These are phyloP conservation scores for Amanita subjunquillea DNA, from an alignment of 768 basidiomycete species.

Conservation along the genomic window DNA sequence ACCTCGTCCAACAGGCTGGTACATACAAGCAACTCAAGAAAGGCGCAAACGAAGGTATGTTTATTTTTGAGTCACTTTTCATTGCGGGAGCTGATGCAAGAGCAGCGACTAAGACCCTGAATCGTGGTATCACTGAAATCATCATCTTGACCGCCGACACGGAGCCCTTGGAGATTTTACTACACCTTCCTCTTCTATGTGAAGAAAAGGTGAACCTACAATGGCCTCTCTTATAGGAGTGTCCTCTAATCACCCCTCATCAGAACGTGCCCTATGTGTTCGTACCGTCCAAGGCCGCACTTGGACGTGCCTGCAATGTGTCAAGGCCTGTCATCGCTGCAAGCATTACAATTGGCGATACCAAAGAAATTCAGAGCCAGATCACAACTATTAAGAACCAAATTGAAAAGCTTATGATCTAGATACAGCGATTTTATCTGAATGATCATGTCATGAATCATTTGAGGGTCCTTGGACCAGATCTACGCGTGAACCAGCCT, in stretches of 20 bases:
- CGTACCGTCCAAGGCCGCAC: slow-evolving; percentile 88
- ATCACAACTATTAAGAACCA: slow-evolving; percentile 78
- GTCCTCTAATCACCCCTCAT: not conserved
- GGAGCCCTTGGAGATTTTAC: slow-evolving; percentile 93
- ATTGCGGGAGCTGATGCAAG: slow-evolving; percentile 7
- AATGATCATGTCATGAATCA: not conserved
- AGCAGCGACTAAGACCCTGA: slow-evolving; percentile 92
- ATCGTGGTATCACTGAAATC: slow-evolving; percentile 96
- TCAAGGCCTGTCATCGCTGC: slow-evolving; percentile 91
- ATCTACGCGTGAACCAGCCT: slow-evolving; percentile 4
- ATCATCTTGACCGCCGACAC: slow-evolving; percentile 95
- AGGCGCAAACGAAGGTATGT: slow-evolving; percentile 92
- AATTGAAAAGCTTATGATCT: slow-evolving; percentile 60
- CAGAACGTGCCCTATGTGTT: slow-evolving; percentile 97
- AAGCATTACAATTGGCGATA: slow-evolving; percentile 94
- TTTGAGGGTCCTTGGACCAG: not conserved
- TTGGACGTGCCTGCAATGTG: slow-evolving; percentile 94
- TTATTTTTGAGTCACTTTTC: not conserved
- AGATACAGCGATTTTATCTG: slow-evolving; percentile 5
- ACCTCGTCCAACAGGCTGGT: slow-evolving; percentile 90
- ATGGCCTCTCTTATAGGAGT: not conserved
- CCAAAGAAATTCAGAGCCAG: slow-evolving; percentile 82
- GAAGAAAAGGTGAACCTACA: slow-evolving; percentile 77
- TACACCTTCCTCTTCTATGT: slow-evolving; percentile 94
- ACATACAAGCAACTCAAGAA: slow-evolving; percentile 98